These are phyloP conservation scores for Actinidia arguta DNA, from an alignment of 179 eudicot genomes.

Conservation along the genomic window DNA sequence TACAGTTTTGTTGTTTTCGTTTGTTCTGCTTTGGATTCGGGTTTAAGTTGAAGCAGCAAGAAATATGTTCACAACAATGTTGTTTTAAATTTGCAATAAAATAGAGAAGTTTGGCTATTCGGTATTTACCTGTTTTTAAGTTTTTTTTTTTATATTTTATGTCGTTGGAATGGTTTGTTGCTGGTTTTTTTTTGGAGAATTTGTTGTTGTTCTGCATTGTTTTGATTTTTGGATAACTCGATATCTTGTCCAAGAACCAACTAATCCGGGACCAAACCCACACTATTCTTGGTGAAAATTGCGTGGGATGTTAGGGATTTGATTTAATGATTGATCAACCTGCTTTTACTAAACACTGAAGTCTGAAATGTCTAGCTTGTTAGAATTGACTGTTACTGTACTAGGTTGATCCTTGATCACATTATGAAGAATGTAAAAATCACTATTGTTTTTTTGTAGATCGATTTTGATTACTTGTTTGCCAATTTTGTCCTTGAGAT, in stretches of 20 bases:
- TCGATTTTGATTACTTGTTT: background rate
- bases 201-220: background rate
- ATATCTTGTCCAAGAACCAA: too few species aligned
- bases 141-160: background rate
- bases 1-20: background rate
- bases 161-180: background rate
- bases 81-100: background rate
- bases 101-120: conserved; percentile 3
- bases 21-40: background rate
- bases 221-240: too few species aligned
- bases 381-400: too few species aligned
- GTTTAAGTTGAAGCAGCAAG: background rate
- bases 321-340: background rate
- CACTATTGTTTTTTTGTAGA: too few species aligned
- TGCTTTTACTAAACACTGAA: background rate
- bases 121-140: background rate
- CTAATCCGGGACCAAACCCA: too few species aligned
- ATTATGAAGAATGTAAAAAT: too few species aligned
- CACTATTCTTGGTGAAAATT: background rate
- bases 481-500: background rate
- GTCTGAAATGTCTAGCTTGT: background rate
- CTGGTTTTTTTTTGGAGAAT: background rate
- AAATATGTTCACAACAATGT: background rate
- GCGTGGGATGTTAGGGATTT: background rate
- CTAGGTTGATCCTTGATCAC: too few species aligned